Evolutionary conservation across 2,329 filamentous ascomycete species (phyloP).

Genomic region (Cytospora chrysosperma): DNA sequence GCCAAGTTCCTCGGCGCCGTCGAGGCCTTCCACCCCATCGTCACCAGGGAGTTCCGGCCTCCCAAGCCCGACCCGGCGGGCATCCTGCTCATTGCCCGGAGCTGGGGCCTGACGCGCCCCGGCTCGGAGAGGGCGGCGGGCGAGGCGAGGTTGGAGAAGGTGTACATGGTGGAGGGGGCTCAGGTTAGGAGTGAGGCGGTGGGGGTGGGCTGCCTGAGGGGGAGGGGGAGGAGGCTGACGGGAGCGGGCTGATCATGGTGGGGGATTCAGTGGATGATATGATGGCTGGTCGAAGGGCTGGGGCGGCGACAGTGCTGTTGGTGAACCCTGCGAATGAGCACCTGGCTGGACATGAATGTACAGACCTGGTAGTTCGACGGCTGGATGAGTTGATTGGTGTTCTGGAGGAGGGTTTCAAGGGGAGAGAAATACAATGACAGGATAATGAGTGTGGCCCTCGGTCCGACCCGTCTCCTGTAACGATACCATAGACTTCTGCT

Average conservation of each 20-base stretch:
- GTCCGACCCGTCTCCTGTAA: not conserved
- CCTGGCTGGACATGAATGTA: conserved; percentile 69
- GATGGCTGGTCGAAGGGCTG: conserved; percentile 78
- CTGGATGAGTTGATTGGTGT: conserved; percentile 76
- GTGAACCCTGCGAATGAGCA: conserved; percentile 77
- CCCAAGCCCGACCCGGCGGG: conserved; percentile 89
- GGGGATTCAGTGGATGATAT: conserved; percentile 91
- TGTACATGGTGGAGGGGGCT: conserved; percentile 2
- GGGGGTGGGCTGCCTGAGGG: conserved; percentile 25
- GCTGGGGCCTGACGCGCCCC: conserved; percentile 62
- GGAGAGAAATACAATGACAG: conserved; percentile 35
- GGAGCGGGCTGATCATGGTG: conserved; percentile 59
- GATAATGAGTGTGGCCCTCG: not conserved
- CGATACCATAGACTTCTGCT: not conserved
- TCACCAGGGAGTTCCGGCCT: conserved; percentile 79
- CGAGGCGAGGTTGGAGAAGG: conserved; percentile 1
- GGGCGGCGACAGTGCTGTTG: conserved; percentile 86
- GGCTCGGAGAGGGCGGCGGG: not conserved
- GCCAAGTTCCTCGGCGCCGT: conserved; percentile 65
- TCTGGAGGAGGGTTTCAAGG: conserved; percentile 72
- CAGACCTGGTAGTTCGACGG: conserved; percentile 68
- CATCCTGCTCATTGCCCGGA: conserved; percentile 77
- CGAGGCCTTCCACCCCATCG: conserved; percentile 70
- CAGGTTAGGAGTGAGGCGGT: conserved; percentile 27
- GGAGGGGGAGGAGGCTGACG: conserved; percentile 38